Base-by-base conservation (phyloP, 2,329 filamentous ascomycete genomes). In the Endocalyx cinctus region DNA sequence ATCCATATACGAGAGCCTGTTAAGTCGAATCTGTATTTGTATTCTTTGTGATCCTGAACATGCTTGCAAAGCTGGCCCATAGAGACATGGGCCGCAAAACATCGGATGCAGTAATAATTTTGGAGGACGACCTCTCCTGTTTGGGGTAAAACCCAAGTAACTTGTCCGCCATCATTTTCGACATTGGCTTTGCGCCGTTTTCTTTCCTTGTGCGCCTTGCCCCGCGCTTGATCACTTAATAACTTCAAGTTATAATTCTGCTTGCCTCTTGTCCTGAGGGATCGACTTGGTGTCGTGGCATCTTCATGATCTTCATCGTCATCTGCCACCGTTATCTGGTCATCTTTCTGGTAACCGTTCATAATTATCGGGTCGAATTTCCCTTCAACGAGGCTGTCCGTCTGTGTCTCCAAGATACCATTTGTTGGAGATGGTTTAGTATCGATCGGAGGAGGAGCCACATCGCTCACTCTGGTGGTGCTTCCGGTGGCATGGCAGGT, bases 181-280 rank as follows among this genome's bases (percentile, higher is more conserved):
- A 39, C 39, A 42, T 38, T 52, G 45, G 37, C 48, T 48, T 48
- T 54, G 44, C 47, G 52, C 35, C 57, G 58, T 34, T 60, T 60
- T n/a, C 62, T 63, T 41, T 67, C 70, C 40, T 63, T 64, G 13
- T 53, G 50, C 27, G 70, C 67, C 43, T 64, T 72, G 4, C 74
- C 73, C 32, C 74, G 66, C 5, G 73, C 72, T 45, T 73, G 70
- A 45, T 75, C 72, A 51, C 70, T 79, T 12, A 80, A 57, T 10
- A 70, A 60, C 49, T 77, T 79, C 23, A 80, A 54, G 42, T 81
- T 81, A 48, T 81, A 81, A 15, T 67, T 64, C 39, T 71, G 70
- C 35, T 66, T 67, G 26, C 60, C 64, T 33, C 74, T 65, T 12
- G 60, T 57, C 27, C 74, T 65, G 13, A 75, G 54, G 2, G 69